phyloP scores from a whole-genome alignment of 1,284 basidiomycete genomes.

The Pascua guehoae region DNA sequence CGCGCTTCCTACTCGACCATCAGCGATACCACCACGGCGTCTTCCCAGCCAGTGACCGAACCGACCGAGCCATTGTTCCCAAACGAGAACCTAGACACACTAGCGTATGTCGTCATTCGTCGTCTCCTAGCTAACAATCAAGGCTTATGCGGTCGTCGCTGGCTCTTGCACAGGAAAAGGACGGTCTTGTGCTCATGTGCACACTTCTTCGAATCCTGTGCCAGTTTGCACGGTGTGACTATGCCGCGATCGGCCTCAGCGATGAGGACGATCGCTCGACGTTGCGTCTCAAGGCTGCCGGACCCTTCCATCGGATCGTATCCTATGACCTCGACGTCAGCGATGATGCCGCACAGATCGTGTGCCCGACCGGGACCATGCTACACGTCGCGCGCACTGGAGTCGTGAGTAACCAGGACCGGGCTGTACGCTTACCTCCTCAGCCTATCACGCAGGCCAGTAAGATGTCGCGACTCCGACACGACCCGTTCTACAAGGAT shows the following conservation, averaged over 20 bases:
- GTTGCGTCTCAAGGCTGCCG: slow-evolving; percentile 32
- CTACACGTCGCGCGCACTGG: slow-evolving; percentile 37
- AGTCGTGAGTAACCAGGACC: background rate
- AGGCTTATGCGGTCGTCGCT: slow-evolving; percentile 39
- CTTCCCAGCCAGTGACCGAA: background rate
- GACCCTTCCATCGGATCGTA: slow-evolving; percentile 28
- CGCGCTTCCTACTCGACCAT: slow-evolving; percentile 2
- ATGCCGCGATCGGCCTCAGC: slow-evolving; percentile 34
- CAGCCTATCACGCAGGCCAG: slow-evolving; percentile 22
- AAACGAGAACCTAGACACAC: slow-evolving; percentile 14
- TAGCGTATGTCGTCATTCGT: slow-evolving; percentile 3
- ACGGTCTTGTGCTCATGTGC: slow-evolving; percentile 31
- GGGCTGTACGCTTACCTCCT: background rate
- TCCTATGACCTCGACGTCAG: slow-evolving; percentile 28
- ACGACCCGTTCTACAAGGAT: slow-evolving; percentile 31
- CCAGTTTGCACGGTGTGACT: slow-evolving; percentile 37
- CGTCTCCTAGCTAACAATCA: background rate
- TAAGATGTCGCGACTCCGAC: slow-evolving; percentile 18
- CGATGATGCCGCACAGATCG: slow-evolving; percentile 17
- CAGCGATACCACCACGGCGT: slow-evolving; percentile 7
- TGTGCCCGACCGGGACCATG: slow-evolving; percentile 33
- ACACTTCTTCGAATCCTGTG: slow-evolving; percentile 34
- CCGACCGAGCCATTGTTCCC: background rate
- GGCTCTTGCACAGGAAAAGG: slow-evolving; percentile 34
- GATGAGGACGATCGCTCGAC: slow-evolving; percentile 22